Percentiles rank a stretch among this genome's conserved stretches.
These are phyloP conservation scores for Protostelium mycophagum DNA, from an alignment of 78 protist species.

Conservation along the genomic window DNA sequence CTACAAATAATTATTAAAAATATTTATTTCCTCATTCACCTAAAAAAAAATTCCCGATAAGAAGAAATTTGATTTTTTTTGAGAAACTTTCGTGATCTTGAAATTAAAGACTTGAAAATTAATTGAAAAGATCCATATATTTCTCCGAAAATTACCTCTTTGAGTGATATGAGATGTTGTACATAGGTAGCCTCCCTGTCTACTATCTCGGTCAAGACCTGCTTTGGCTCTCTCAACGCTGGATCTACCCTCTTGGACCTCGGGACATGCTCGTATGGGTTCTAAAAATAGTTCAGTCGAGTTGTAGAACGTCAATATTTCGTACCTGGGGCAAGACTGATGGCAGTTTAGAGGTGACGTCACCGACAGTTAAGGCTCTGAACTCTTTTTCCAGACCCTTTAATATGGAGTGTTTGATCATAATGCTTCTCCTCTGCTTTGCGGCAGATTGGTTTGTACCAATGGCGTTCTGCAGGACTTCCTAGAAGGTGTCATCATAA, in stretches of 20 bases:
- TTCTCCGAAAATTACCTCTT: background rate
- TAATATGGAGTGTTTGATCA: background rate
- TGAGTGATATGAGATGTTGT: background rate
- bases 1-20: too few species aligned
- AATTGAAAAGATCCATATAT: background rate
- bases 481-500: background rate
- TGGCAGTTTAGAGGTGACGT: background rate
- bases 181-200: background rate
- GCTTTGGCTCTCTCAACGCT: background rate
- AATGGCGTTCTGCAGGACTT: background rate
- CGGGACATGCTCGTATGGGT: too few species aligned
- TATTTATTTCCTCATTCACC: too few species aligned
- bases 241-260: background rate
- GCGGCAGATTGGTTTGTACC: background rate
- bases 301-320: too few species aligned
- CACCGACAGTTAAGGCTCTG: background rate
- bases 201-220: background rate
- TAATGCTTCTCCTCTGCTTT: background rate
- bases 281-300: too few species aligned
- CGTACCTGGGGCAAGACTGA: too few species aligned
- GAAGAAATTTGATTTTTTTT: too few species aligned
- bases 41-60: too few species aligned
- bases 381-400: background rate
- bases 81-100: too few species aligned
- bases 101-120: too few species aligned